Base-by-base conservation (phyloP, 2,329 filamentous ascomycete genomes). In the Fusarium nygamai region DNA sequence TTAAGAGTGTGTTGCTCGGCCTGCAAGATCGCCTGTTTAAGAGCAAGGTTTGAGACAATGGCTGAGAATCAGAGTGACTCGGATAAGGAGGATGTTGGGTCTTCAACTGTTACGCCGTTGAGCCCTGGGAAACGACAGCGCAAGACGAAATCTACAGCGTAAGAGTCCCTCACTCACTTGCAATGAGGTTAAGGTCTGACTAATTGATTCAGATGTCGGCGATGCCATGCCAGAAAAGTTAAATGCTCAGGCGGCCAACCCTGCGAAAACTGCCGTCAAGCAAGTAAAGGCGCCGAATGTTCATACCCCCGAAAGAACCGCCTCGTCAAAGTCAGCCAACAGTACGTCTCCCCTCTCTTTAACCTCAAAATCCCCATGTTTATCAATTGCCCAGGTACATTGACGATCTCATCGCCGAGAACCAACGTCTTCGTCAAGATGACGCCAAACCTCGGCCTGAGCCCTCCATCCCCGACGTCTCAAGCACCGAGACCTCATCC, bases 191-290 rank as follows among this genome's bases (percentile, higher is more conserved):
- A 8, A 7, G 27, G 3, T 17, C 24, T 29, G 20, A 29, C 61
- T 61, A 29, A 76, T 60, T 8, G 29, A 11, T 10, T 3, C 11
- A 81, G 65, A 17, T 85, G 71, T 64, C 81, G 75, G 33, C 78
- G 64, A 65, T 85, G 73, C 46, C 83, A 77, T 61, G 73, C 81
- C 2, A 76, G 81, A 5, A 82, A 82, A 58, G 80, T 83, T 12
- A 82, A 80, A 44, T 83, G 81, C 31, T 81, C 80, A 1, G 81
- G 81, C 0, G 81, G 78, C 1, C 72, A 76, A n/a, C 81, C 81
- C 3, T 83, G 81, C 57, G 72, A 77, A 6, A 82, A 81, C 56
- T 83, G 81, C 43, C 66, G 67, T 33, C 79, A 81, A 61, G 77
- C 80, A 10, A 78, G 76, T 24, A 80, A 80, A 60, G 77, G 75